Percentiles rank a stretch among this genome's conserved stretches.
Conservation (phyloP, 148 eudicot species). For the Rhododendron mucronatum region DNA sequence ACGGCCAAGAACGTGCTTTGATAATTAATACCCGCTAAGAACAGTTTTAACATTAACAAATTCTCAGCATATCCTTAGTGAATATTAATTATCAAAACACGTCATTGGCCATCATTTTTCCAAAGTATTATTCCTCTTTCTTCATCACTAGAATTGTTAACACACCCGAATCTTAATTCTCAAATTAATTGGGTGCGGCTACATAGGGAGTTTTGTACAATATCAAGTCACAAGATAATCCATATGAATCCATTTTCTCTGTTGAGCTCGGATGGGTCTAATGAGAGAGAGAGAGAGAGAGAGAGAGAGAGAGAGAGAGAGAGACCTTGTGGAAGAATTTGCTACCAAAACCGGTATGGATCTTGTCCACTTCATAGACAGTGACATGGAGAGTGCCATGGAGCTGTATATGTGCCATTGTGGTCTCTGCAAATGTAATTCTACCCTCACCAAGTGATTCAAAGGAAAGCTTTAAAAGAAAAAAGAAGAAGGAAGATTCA, state of each 20-base stretch:
- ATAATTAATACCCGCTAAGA: too few relatives aligned
- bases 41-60: too few relatives aligned
- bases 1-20: too few relatives aligned
- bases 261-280: background rate
- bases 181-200: background rate
- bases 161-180: background rate
- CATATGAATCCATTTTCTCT: background rate
- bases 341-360: constrained; percentile 31
- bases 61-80: too few relatives aligned
- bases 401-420: constrained; percentile 57
- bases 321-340: constrained; percentile 59
- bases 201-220: background rate
- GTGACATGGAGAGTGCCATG: constrained; percentile 77
- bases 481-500: background rate
- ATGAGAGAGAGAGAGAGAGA: constrained; percentile 11
- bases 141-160: too few relatives aligned
- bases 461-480: background rate
- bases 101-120: too few relatives aligned
- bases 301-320: background rate
- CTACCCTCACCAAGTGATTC: background rate
- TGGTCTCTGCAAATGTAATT: background rate
- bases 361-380: constrained; percentile 49
- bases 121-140: too few relatives aligned
- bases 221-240: background rate
- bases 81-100: too few relatives aligned